Conservation (phyloP, 192 early-diverging fungal species). For the Backusella luteola region DNA sequence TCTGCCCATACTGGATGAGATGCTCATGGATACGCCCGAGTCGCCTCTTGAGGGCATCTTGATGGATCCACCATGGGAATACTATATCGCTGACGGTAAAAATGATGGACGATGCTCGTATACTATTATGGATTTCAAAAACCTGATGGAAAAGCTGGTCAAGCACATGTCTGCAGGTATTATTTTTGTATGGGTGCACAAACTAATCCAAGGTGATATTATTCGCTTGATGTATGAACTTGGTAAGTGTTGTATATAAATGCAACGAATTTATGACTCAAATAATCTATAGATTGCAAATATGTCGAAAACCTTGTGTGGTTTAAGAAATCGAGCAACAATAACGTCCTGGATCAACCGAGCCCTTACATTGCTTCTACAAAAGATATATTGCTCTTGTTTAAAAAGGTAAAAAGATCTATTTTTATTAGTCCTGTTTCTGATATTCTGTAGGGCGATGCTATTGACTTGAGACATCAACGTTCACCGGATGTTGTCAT, state of each 20-base stretch:
- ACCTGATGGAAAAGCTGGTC: conserved; percentile 43
- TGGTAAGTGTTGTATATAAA: conserved; percentile 24
- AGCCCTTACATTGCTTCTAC: conserved; percentile 50
- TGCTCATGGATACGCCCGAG: neutral
- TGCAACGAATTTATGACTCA: too few relatives aligned
- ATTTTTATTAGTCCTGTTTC: neutral
- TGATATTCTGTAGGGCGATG: conserved; percentile 41
- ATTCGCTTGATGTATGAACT: conserved; percentile 52
- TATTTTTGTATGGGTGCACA: conserved; percentile 59
- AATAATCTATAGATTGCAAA: conserved; percentile 33
- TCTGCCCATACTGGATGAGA: conserved; percentile 6
- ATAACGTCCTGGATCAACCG: conserved; percentile 39
- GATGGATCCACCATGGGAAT: conserved; percentile 61
- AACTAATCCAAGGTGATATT: conserved; percentile 49
- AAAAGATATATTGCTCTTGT: conserved; percentile 58
- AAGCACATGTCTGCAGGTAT: conserved; percentile 48
- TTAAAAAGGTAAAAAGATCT: conserved; percentile 42
- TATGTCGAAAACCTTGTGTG: conserved; percentile 63
- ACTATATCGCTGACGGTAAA: conserved; percentile 46
- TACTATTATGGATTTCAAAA: conserved; percentile 37
- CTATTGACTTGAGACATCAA: conserved; percentile 58
- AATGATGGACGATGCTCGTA: conserved; percentile 43
- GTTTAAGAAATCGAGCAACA: conserved; percentile 54
- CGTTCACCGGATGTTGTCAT: conserved; percentile 60
- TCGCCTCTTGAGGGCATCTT: conserved; percentile 50